phyloP scores from a whole-genome alignment of 2,329 filamentous ascomycete genomes.

The Lachnellula subtilissima region DNA sequence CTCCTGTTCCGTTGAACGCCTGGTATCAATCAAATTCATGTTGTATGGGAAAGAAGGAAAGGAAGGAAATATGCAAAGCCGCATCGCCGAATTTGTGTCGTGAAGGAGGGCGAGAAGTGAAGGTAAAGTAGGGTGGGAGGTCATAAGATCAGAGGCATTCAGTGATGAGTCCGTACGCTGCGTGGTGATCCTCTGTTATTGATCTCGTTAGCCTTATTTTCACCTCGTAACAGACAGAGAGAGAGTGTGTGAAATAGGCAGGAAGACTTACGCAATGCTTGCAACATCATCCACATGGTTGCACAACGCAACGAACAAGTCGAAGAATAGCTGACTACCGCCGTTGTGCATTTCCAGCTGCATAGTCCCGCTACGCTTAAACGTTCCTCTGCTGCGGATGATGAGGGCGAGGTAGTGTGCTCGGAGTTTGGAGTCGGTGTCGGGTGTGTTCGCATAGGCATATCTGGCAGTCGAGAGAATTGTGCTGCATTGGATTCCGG shows the following conservation, averaged over 20 bases:
- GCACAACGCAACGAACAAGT: conserved; percentile 96
- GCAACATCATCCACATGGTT: conserved; percentile 97
- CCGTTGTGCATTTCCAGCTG: conserved; percentile 97
- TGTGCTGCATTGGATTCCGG: conserved; percentile 81
- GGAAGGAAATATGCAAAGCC: background rate
- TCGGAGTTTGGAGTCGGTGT: conserved; percentile 86
- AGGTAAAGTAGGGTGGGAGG: background rate
- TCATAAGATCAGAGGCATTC: conserved; percentile 4
- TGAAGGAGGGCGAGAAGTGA: background rate
- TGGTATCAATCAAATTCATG: conserved; percentile 26
- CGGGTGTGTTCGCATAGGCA: conserved; percentile 91
- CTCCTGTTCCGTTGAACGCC: conserved; percentile 17
- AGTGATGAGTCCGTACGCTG: conserved; percentile 27
- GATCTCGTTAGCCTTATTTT: conserved; percentile 2
- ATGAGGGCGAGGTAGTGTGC: conserved; percentile 97
- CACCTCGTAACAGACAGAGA: conserved; percentile 3
- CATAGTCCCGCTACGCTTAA: conserved; percentile 98
- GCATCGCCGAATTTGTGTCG: conserved; percentile 5
- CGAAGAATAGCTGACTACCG: conserved; percentile 86
- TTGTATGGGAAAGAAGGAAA: background rate
- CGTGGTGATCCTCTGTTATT: conserved; percentile 26
- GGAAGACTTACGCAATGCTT: conserved; percentile 56
- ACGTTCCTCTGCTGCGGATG: conserved; percentile 94
- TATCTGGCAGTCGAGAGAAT: conserved; percentile 91
- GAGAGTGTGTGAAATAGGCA: background rate